phyloP scores from a whole-genome alignment of 768 basidiomycete species.

The Xerocomellus intermedius region DNA sequence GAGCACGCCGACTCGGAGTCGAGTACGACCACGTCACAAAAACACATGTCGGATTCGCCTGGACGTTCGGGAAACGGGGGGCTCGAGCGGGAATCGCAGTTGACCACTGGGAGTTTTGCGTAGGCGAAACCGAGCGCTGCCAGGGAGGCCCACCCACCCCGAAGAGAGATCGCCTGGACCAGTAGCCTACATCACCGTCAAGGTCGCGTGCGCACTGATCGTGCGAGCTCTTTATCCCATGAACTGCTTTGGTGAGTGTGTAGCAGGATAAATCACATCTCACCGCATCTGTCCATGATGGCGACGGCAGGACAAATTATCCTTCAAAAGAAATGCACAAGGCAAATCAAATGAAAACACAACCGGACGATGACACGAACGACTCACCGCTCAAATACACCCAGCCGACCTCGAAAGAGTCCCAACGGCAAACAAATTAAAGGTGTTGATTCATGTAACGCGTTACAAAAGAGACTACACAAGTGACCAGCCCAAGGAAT shows the following conservation, averaged over 20 bases:
- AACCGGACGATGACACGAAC: background rate
- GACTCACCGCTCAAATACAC: background rate
- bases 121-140: background rate
- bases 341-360: background rate
- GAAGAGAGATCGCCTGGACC: background rate
- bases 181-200: background rate
- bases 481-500: constrained; percentile 16
- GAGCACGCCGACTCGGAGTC: too few species aligned
- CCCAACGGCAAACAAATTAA: background rate
- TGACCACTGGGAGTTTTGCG: too few species aligned
- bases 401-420: background rate
- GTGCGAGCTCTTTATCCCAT: background rate
- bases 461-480: constrained; percentile 12
- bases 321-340: background rate
- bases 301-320: background rate
- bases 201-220: background rate
- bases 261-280: background rate
- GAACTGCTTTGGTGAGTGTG: background rate
- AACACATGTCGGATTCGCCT: too few species aligned
- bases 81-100: background rate
- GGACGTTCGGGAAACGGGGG: background rate
- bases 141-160: background rate
- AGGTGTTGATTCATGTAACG: background rate
- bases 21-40: too few species aligned
- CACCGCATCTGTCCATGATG: too few species aligned